Percentiles rank a stretch among this genome's conserved stretches.
Conservation (phyloP, 768 basidiomycete genomes). For the Calocybe cyanea region DNA sequence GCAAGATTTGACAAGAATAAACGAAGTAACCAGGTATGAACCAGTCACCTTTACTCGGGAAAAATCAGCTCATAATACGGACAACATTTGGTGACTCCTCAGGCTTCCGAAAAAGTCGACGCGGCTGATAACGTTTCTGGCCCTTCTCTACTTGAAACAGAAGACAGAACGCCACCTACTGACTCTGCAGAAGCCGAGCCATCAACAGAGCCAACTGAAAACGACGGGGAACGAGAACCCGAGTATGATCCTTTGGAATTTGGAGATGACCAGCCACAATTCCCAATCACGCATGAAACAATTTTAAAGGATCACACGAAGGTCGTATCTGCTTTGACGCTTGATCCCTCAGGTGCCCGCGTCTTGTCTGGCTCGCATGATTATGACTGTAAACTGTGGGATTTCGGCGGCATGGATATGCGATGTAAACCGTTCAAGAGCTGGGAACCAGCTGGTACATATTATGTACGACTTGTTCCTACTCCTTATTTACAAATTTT, state of each 20-base stretch:
- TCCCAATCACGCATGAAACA: slow-evolving; percentile 91
- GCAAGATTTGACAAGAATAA: slow-evolving; percentile 76
- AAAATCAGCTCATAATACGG: slow-evolving; percentile 3
- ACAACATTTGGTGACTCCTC: not conserved
- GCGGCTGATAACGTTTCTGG: slow-evolving; percentile 14
- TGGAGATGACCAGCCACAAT: slow-evolving; percentile 51
- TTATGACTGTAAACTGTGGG: slow-evolving; percentile 98
- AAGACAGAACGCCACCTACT: not conserved
- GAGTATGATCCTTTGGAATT: slow-evolving; percentile 55
- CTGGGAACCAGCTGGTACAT: slow-evolving; percentile 93
- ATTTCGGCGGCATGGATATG: slow-evolving; percentile 96
- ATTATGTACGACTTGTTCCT: slow-evolving; percentile 64
- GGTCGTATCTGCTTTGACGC: slow-evolving; percentile 86
- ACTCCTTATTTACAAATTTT: not conserved
- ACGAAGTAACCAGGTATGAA: slow-evolving; percentile 46
- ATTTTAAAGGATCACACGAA: slow-evolving; percentile 93
- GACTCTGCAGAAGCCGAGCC: slow-evolving; percentile 20
- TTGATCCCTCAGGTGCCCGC: slow-evolving; percentile 94
- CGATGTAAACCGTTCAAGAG: slow-evolving; percentile 92
- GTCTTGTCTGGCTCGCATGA: slow-evolving; percentile 91
- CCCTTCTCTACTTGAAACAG: slow-evolving; percentile 14
- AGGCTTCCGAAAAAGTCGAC: not conserved
- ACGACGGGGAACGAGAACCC: slow-evolving; percentile 35
- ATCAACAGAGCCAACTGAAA: slow-evolving; percentile 21
- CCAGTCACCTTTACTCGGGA: not conserved